These are phyloP conservation scores for Aspergillus bridgeri DNA, from an alignment of 495 filamentous ascomycete genomes.

Conservation along the genomic window DNA sequence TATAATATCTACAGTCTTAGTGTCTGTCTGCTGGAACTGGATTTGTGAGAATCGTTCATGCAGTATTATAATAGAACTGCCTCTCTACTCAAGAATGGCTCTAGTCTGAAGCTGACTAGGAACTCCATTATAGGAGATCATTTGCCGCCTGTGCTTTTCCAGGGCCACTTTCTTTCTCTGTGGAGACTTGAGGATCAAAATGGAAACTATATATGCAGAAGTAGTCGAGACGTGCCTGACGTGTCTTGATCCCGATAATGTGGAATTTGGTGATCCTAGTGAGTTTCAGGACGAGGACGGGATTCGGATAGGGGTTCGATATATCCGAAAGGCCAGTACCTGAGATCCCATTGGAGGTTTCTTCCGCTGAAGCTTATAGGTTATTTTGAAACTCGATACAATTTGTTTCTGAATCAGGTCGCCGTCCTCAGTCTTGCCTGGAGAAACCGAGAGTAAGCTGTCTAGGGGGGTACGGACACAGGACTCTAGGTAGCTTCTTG, in stretches of 20 bases:
- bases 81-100: background rate
- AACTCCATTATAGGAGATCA: conserved; percentile 1
- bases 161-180: conserved; percentile 36
- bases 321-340: conserved; percentile 37
- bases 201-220: conserved; percentile 50
- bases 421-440: too few species aligned
- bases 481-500: too few species aligned
- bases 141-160: conserved; percentile 21
- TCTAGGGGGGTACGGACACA: too few species aligned
- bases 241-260: conserved; percentile 50
- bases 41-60: conserved; percentile 38
- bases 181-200: conserved; percentile 33
- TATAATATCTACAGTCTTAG: conserved; percentile 51
- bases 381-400: background rate
- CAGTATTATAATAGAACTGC: conserved; percentile 8
- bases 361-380: background rate
- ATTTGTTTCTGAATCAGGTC: background rate
- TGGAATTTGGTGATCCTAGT: conserved; percentile 35
- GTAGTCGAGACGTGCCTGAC: conserved; percentile 53
- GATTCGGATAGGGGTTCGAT: conserved; percentile 46
- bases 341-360: background rate
- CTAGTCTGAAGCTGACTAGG: background rate
- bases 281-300: conserved; percentile 51
- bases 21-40: conserved; percentile 45
- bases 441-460: too few species aligned